Conservation (phyloP, 2,329 filamentous ascomycete genomes). For the Fusarium irregulare region DNA sequence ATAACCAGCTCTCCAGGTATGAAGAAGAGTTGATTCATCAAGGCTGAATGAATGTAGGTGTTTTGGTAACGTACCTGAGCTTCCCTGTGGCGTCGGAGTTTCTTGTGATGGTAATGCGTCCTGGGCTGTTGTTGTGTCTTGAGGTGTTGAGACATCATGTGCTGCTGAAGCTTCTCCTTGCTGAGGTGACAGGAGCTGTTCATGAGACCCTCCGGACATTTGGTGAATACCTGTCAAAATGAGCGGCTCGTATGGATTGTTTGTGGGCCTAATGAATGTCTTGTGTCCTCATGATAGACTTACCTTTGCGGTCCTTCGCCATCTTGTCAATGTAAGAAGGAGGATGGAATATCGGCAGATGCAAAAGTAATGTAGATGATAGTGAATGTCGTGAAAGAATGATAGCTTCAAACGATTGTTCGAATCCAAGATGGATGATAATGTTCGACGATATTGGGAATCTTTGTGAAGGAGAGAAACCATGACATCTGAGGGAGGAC, state of each 20-base stretch:
- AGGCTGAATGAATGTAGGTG: background rate
- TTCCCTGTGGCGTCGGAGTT: background rate
- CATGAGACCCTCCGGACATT: background rate
- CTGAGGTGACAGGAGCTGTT: background rate
- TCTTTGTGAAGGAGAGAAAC: background rate
- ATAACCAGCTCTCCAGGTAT: background rate
- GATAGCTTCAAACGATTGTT: slow-evolving; percentile 13
- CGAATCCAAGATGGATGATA: slow-evolving; percentile 11
- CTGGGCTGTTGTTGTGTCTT: background rate
- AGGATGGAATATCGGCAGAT: background rate
- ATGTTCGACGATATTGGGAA: background rate
- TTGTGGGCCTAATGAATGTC: background rate
- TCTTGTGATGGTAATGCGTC: background rate
- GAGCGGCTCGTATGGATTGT: background rate
- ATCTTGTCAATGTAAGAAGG: background rate
- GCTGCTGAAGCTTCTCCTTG: background rate
- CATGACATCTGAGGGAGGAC: background rate
- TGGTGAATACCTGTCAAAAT: background rate
- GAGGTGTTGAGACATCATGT: background rate
- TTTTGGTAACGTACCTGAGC: background rate
- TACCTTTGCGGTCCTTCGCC: background rate
- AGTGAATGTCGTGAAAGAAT: slow-evolving; percentile 16
- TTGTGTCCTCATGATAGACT: background rate
- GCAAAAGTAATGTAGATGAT: background rate
- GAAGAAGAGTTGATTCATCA: background rate